phyloP scores from a whole-genome alignment of 2,329 filamentous ascomycete species.

The Gnomoniopsis smithogilvyi region DNA sequence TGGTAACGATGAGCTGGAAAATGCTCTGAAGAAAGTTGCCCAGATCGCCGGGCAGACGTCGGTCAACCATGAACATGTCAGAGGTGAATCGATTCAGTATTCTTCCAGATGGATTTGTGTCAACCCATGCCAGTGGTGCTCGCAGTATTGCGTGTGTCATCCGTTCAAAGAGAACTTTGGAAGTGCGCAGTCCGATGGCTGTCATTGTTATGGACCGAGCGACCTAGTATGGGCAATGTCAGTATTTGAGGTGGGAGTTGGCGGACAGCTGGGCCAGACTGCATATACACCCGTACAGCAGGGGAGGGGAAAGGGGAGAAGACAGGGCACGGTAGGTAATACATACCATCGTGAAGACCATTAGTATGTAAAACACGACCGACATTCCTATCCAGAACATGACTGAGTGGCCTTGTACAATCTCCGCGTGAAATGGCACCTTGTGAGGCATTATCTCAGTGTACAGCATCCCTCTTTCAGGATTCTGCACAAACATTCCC shows the following conservation, averaged over 20 bases:
- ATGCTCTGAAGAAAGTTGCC: slow-evolving; percentile 26
- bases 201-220: slow-evolving; percentile 25
- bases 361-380: slow-evolving; percentile 27
- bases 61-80: slow-evolving; percentile 37
- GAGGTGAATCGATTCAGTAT: slow-evolving; percentile 40
- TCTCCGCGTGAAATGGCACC: neutral
- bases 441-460: slow-evolving; percentile 12
- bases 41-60: slow-evolving; percentile 27
- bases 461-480: slow-evolving; percentile 7
- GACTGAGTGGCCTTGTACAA: slow-evolving; percentile 15
- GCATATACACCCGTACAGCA: neutral
- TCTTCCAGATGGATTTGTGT: slow-evolving; percentile 38
- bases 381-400: slow-evolving; percentile 28
- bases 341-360: slow-evolving; percentile 18
- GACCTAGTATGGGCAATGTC: slow-evolving; percentile 13
- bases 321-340: too few relatives aligned
- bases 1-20: slow-evolving; percentile 32
- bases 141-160: slow-evolving; percentile 35
- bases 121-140: slow-evolving; percentile 37
- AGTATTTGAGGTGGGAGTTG: too few relatives aligned
- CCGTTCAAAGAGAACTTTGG: slow-evolving; percentile 28
- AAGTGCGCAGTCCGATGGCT: slow-evolving; percentile 28
- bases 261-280: too few relatives aligned
- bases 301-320: neutral
- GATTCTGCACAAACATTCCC: slow-evolving; percentile 15